Evolutionary conservation across 2,329 filamentous ascomycete species (phyloP).

Genomic region (Apiospora sp.): DNA sequence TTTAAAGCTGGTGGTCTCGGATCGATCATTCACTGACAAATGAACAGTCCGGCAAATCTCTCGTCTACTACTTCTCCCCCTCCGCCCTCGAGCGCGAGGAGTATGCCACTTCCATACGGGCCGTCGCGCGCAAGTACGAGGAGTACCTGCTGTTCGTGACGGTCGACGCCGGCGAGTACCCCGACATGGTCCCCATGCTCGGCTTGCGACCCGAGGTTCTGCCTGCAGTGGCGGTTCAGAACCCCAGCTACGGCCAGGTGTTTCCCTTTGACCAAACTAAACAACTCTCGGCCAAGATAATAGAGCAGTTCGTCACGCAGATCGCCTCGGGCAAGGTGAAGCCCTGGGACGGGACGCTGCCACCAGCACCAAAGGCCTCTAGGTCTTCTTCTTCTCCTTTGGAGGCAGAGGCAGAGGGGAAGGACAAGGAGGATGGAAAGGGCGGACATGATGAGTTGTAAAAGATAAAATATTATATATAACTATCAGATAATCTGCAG

Average conservation of each 20-base stretch:
- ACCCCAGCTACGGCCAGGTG: conserved; percentile 52
- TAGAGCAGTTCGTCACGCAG: conserved; percentile 53
- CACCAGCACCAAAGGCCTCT: neutral
- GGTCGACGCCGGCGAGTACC: conserved; percentile 54
- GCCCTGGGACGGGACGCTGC: conserved; percentile 45
- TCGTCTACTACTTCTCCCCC: conserved; percentile 48
- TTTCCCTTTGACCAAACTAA: conserved; percentile 47
- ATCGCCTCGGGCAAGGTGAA: conserved; percentile 52
- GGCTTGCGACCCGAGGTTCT: conserved; percentile 43
- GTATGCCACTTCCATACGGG: conserved; percentile 47
- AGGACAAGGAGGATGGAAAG: conserved; percentile 15
- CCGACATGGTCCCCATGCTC: conserved; percentile 50
- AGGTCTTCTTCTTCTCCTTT: conserved; percentile 1
- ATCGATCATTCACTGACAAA: neutral
- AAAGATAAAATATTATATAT: neutral
- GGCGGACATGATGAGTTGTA: conserved; percentile 38
- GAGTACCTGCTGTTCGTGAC: conserved; percentile 59
- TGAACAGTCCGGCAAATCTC: conserved; percentile 46
- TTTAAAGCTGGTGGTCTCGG: neutral
- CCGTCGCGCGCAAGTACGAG: conserved; percentile 53
- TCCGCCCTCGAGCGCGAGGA: conserved; percentile 41
- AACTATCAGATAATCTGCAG: neutral
- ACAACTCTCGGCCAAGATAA: conserved; percentile 42
- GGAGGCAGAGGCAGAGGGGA: conserved; percentile 22
- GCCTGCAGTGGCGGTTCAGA: conserved; percentile 52